Conservation (phyloP, 176 grass and related monocot species). For the Hordeum marinum region DNA sequence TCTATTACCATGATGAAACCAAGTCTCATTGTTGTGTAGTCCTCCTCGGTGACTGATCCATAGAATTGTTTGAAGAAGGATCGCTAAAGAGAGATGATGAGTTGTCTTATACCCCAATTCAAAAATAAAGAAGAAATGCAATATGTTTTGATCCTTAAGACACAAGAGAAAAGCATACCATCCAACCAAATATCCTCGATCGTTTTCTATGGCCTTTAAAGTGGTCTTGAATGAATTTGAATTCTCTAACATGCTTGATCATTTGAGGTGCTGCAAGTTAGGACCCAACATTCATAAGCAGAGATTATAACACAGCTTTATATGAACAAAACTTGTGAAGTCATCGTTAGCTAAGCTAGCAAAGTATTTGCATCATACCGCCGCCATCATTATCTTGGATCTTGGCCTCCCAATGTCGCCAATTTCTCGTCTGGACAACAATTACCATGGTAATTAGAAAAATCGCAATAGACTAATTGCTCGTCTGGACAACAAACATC, state of each 20-base stretch:
- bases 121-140: background rate
- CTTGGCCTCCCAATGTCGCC: conserved; percentile 57
- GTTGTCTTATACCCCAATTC: background rate
- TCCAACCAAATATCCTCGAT: conserved; percentile 42
- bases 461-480: background rate
- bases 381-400: conserved; percentile 33
- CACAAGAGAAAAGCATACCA: conserved; percentile 24
- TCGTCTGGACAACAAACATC: background rate
- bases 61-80: conserved; percentile 92
- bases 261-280: conserved; percentile 37
- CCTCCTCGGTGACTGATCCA: conserved; percentile 54
- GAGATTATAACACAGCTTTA: background rate
- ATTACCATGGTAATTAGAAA: background rate
- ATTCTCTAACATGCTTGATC: conserved; percentile 42
- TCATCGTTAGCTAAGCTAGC: background rate
- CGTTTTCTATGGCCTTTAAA: conserved; percentile 44
- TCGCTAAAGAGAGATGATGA: conserved; percentile 29
- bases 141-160: background rate
- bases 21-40: conserved; percentile 70
- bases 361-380: conserved; percentile 17
- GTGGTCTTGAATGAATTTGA: conserved; percentile 40
- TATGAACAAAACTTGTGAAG: background rate
- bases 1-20: conserved; percentile 75
- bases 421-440: conserved; percentile 45
- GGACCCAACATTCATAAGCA: background rate